Conservation (phyloP, 2,329 filamentous ascomycete genomes). For the Sporothrix variecibatus region DNA sequence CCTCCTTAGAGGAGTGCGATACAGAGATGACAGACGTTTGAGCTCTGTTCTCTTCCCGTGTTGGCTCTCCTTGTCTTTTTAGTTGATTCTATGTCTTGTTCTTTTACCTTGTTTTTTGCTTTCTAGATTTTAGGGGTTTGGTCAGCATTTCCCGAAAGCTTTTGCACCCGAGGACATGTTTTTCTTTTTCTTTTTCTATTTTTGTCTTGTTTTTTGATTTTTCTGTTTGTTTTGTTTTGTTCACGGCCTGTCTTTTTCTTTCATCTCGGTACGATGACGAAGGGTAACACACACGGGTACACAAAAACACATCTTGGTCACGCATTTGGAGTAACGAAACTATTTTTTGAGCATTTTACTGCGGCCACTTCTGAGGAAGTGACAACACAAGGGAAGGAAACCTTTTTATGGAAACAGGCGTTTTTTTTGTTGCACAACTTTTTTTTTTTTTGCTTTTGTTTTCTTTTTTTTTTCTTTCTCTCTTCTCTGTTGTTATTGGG, state of each 20-base stretch:
- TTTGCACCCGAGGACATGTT: conserved; percentile 19
- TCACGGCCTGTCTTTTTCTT: not conserved
- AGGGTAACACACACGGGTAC: not conserved
- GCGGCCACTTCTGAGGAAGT: conserved; percentile 20
- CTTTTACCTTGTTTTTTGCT: not conserved
- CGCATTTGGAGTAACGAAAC: conserved; percentile 25
- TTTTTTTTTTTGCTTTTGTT: not conserved
- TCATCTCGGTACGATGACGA: not conserved
- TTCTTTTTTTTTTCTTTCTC: not conserved
- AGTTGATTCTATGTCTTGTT: not conserved
- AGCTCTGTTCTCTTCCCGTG: not conserved
- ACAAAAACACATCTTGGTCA: conserved; percentile 22
- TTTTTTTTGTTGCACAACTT: not conserved
- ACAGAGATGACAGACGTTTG: conserved; percentile 63
- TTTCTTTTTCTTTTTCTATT: conserved; percentile 7
- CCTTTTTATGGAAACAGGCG: conserved; percentile 9
- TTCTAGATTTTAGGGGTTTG: conserved; percentile 11
- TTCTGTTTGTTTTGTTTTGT: conserved; percentile 4
- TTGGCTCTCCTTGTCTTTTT: not conserved
- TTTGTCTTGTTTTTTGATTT: not conserved
- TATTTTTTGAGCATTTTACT: conserved; percentile 27
- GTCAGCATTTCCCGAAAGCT: conserved; percentile 29
- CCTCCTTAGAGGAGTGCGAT: conserved; percentile 42
- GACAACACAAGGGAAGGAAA: not conserved
- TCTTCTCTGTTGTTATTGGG: not conserved